Conservation (phyloP, 345 rosid genomes). For the Gossypium stocksii region DNA sequence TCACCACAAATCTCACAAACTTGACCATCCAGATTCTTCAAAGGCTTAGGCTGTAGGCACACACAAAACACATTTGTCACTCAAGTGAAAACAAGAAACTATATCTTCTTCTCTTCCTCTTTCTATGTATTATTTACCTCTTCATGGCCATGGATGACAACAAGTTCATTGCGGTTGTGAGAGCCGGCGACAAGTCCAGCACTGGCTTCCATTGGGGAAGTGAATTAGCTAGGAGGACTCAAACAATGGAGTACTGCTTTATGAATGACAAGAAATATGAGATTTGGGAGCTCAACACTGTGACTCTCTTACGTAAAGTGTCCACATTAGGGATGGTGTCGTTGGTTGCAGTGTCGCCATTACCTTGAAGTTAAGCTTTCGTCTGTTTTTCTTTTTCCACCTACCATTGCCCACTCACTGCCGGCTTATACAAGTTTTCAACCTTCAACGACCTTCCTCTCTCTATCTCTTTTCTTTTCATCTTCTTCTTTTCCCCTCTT, state of each 20-base stretch:
- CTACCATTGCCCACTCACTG: conserved; percentile 23
- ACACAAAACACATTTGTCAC: neutral
- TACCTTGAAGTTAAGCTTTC: conserved; percentile 90
- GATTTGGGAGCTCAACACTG: neutral
- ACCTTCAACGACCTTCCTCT: neutral
- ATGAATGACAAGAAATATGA: conserved; percentile 24
- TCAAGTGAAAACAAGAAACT: neutral
- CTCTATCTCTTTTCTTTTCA: neutral
- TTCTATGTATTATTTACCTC: conserved; percentile 44
- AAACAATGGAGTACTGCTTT: conserved; percentile 21
- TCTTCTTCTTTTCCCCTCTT: neutral
- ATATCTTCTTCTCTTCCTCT: neutral
- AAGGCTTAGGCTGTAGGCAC: conserved; percentile 63
- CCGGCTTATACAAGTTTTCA: conserved; percentile 13
- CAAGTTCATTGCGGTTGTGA: conserved; percentile 97
- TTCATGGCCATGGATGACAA: conserved; percentile 94
- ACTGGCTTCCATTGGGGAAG: conserved; percentile 74
- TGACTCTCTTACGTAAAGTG: conserved; percentile 40
- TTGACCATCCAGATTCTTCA: conserved; percentile 90
- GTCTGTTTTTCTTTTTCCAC: conserved; percentile 27
- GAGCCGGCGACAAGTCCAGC: conserved; percentile 99
- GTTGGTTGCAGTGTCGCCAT: conserved; percentile 89
- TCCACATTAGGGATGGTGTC: conserved; percentile 21
- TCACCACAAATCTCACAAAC: conserved; percentile 94
- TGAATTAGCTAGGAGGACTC: neutral